Evolutionary conservation across 1,284 basidiomycete genomes (phyloP), one percentile per base, ranked within the genome.

Genomic region (Ustilago shanxiensis): DNA sequence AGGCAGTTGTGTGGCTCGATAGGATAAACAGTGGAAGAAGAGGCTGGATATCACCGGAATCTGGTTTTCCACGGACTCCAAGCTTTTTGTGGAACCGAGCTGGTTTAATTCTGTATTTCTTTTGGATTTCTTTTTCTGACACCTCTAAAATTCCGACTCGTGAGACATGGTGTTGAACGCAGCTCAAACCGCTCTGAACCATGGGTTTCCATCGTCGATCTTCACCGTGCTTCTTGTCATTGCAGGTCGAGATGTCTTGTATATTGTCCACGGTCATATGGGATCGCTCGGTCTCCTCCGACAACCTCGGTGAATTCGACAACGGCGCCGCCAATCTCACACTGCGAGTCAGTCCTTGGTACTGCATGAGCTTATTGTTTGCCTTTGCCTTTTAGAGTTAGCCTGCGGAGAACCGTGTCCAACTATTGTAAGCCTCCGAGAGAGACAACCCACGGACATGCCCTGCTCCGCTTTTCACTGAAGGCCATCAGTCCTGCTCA

Each of bases 181-280:
- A 26, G 45, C 45, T 20, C 39, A 41, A 41, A 4, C 13, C 39
- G 39, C 39, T 20, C 39, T 5, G 18, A 5, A 45, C 44, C 22
- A 45, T 45, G n/a, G 18, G 44, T 45, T 49, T 49, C 45, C 13
- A 24, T 26, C 45, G 45, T 49, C 45, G 45, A 49, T 49, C 45
- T 22, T 26, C n/a, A n/a, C 22, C 14, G 24, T 24, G 26, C 18
- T 26, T 9, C 45, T 26, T 28, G 24, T 49, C 22, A 3, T 26
- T n/a, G 13, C 20, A 44, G 11, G 26, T 45, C 11, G 22, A 20
- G 39, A 41, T 7, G 9, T n/a, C 3, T 5, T 45, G 31, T 33
- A 33, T 11, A 11, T 33, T 33, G 31, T 33, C 5, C 31, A 33
- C 6, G 11, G 5, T 11, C 31, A 33, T 33, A 6, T 11, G 11